These are phyloP conservation scores for Mycothermus thermophilus DNA, from an alignment of 495 filamentous ascomycete species.

Conservation along the genomic window DNA sequence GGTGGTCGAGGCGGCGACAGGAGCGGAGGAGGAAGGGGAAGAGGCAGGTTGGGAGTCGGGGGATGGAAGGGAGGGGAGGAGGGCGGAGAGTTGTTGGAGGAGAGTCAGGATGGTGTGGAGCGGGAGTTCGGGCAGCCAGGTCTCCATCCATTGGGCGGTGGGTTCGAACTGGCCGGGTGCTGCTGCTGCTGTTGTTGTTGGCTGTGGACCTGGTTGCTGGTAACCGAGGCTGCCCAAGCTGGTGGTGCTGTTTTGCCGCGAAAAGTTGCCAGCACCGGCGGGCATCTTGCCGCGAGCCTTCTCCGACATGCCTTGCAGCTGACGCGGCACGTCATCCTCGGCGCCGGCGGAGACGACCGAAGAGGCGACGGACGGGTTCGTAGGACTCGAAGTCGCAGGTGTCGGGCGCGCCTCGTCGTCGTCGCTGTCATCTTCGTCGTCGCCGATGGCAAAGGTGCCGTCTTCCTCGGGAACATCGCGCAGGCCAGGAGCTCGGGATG, in stretches of 20 bases:
- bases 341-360: constrained; percentile 46
- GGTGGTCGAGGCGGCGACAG: constrained; percentile 21
- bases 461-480: constrained; percentile 66
- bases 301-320: constrained; percentile 93
- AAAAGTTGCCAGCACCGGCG: constrained; percentile 69
- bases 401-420: constrained; percentile 54
- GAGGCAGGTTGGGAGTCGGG: not conserved
- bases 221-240: constrained; percentile 55
- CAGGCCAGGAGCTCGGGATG: constrained; percentile 46
- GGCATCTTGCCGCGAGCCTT: constrained; percentile 96
- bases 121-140: constrained; percentile 83
- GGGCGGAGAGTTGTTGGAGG: constrained; percentile 46
- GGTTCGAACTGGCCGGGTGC: constrained; percentile 56
- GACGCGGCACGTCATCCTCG: constrained; percentile 67
- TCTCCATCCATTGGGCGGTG: constrained; percentile 71
- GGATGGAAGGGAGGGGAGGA: constrained; percentile 18
- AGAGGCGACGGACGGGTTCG: constrained; percentile 53
- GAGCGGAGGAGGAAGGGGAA: not conserved
- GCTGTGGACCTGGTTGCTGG: too few species aligned
- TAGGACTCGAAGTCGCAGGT: constrained; percentile 57
- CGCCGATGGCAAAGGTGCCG: constrained; percentile 76
- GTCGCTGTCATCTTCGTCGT: constrained; percentile 72
- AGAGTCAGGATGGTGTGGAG: constrained; percentile 80
- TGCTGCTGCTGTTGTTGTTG: too few species aligned
- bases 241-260: constrained; percentile 80